These are phyloP conservation scores for Rhodomyrtus psidioides DNA, from an alignment of 441 rosid genomes.

Conservation along the genomic window DNA sequence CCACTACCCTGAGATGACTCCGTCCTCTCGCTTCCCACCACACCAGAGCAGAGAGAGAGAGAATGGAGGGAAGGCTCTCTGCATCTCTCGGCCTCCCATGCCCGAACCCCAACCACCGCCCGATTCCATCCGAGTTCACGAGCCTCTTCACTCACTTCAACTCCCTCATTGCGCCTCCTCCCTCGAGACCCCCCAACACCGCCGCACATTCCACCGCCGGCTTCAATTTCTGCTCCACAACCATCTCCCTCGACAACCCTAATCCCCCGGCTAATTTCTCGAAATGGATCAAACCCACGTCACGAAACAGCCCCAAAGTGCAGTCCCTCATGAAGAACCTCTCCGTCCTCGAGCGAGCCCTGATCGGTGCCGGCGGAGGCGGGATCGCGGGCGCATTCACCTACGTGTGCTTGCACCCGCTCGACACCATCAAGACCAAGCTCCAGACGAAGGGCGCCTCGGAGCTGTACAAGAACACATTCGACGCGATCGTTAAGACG, in stretches of 20 bases:
- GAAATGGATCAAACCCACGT: conserved; percentile 41
- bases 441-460: conserved; percentile 88
- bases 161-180: conserved; percentile 6
- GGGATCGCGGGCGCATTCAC: conserved; percentile 95
- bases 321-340: conserved; percentile 53
- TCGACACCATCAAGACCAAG: conserved; percentile 90
- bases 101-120: conserved; percentile 18
- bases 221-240: conserved; percentile 2
- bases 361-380: conserved; percentile 80
- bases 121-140: conserved; percentile 1
- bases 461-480: conserved; percentile 47
- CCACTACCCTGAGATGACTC: neutral
- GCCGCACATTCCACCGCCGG: neutral
- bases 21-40: neutral
- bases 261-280: neutral
- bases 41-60: neutral
- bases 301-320: conserved; percentile 33
- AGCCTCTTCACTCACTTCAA: conserved; percentile 4
- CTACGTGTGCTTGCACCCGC: conserved; percentile 74
- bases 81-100: conserved; percentile 45
- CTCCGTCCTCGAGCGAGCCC: conserved; percentile 69
- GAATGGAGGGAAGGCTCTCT: conserved; percentile 55
- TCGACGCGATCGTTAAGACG: conserved; percentile 70
- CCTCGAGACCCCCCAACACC: neutral
- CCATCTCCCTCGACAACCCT: neutral